Percentiles rank a stretch among this genome's conserved stretches.
phyloP scores from a whole-genome alignment of 306 rosid species.

The Hippophae tibetana region DNA sequence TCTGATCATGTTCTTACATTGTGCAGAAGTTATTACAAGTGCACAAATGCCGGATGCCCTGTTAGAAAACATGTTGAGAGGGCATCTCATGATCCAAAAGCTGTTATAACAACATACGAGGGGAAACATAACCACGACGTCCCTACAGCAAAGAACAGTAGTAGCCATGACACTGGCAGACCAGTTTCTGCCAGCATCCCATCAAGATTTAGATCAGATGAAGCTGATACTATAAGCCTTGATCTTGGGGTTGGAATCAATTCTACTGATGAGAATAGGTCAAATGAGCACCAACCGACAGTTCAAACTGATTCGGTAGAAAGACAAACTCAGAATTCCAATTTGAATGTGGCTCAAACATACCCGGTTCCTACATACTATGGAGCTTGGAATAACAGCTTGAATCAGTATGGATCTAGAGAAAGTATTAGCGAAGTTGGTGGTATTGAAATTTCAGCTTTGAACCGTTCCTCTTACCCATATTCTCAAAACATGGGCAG shows the following conservation, averaged over 20 bases:
- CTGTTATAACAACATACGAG: conserved; percentile 91
- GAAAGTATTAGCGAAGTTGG: conserved; percentile 43
- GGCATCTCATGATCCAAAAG: conserved; percentile 97
- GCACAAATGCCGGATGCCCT: conserved; percentile 92
- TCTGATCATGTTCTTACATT: conserved; percentile 19
- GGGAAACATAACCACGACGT: conserved; percentile 95
- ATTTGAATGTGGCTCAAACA: conserved; percentile 45
- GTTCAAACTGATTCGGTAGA: conserved; percentile 16
- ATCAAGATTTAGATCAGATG: conserved; percentile 55
- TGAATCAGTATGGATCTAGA: conserved; percentile 56
- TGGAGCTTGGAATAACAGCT: conserved; percentile 48
- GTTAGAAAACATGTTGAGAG: conserved; percentile 96
- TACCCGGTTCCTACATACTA: conserved; percentile 39
- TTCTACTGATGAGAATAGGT: conserved; percentile 45
- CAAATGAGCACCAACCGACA: conserved; percentile 27
- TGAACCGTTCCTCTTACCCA: conserved; percentile 59
- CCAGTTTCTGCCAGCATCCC: conserved; percentile 26
- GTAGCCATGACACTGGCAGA: conserved; percentile 69
- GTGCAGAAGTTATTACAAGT: conserved; percentile 95
- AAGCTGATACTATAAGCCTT: conserved; percentile 72
- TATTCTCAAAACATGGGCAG: conserved; percentile 75
- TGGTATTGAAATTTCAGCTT: conserved; percentile 30
- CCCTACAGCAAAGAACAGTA: conserved; percentile 65
- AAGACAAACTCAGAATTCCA: conserved; percentile 49
- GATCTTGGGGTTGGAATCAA: conserved; percentile 90